Percentiles rank a stretch among this genome's conserved stretches.
Evolutionary conservation across 768 basidiomycete genomes (phyloP).

Genomic region (Russula sp.): DNA sequence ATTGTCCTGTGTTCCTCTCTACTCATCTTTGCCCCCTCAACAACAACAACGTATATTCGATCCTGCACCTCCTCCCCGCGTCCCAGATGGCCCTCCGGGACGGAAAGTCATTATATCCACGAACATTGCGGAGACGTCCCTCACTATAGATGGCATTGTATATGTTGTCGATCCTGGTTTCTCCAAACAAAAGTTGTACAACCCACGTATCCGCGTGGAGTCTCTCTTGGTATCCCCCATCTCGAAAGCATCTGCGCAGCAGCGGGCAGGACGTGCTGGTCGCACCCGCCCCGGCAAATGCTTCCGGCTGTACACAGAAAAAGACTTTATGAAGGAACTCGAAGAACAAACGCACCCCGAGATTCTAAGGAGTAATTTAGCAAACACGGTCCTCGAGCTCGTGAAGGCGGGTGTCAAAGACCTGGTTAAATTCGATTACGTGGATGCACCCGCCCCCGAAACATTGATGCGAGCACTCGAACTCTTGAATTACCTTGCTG

Average conservation of each 20-base stretch:
- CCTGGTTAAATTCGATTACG: conserved; percentile 80
- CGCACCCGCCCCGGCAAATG: conserved; percentile 96
- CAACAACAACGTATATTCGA: conserved; percentile 98
- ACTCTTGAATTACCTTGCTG: conserved; percentile 84
- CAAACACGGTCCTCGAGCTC: conserved; percentile 87
- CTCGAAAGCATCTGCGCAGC: conserved; percentile 94
- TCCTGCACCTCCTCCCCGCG: conserved; percentile 59
- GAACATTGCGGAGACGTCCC: conserved; percentile 95
- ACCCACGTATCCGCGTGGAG: conserved; percentile 94
- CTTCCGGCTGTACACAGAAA: conserved; percentile 94
- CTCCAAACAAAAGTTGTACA: conserved; percentile 98
- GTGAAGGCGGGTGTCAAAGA: conserved; percentile 95
- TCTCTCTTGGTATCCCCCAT: conserved; percentile 89
- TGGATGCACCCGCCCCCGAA: conserved; percentile 91
- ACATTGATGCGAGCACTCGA: conserved; percentile 97
- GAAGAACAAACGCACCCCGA: conserved; percentile 98
- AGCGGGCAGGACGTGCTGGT: conserved; percentile 93
- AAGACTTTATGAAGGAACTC: conserved; percentile 91
- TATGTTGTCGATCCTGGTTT: conserved; percentile 98
- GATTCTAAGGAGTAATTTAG: conserved; percentile 88
- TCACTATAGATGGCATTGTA: conserved; percentile 99
- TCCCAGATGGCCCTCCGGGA: conserved; percentile 67
- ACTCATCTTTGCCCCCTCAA: conserved; percentile 88
- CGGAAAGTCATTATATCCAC: conserved; percentile 94
- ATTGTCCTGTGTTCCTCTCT: conserved; percentile 83